These are phyloP conservation scores for Lobosporangium transversale DNA, from an alignment of 192 early-diverging fungal species.

Conservation along the genomic window DNA sequence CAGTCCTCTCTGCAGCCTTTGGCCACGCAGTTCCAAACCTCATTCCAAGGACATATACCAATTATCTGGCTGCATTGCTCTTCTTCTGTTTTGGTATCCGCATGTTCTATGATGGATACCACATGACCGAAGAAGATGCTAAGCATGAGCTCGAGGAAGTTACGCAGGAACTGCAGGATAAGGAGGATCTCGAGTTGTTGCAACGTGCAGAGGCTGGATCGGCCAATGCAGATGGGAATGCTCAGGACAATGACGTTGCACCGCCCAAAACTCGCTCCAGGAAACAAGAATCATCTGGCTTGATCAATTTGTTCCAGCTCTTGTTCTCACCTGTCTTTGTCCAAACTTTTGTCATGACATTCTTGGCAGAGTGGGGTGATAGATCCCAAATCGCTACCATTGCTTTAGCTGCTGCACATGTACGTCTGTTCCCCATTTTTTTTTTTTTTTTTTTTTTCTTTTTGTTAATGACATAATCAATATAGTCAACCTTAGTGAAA, in stretches of 20 bases:
- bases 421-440: constrained; percentile 32
- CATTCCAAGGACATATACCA: constrained; percentile 88
- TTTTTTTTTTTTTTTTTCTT: constrained; percentile 17
- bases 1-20: constrained; percentile 92
- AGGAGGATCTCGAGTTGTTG: constrained; percentile 69
- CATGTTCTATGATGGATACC: constrained; percentile 84
- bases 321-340: constrained; percentile 94
- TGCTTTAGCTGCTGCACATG: constrained; percentile 92
- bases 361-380: constrained; percentile 98
- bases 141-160: constrained; percentile 93
- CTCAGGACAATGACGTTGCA: constrained; percentile 26
- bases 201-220: constrained; percentile 69
- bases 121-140: constrained; percentile 90
- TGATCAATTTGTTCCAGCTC: constrained; percentile 77
- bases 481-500: too few relatives aligned
- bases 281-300: constrained; percentile 59
- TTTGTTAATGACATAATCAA: neutral
- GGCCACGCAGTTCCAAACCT: constrained; percentile 91
- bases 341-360: constrained; percentile 95
- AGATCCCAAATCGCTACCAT: constrained; percentile 97
- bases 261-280: constrained; percentile 5
- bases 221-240: constrained; percentile 24
- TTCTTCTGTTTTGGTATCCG: constrained; percentile 95
- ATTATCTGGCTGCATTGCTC: constrained; percentile 82
- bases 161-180: constrained; percentile 85